A percentile compares a stretch with the other conserved stretches of the same genome.
Conservation (phyloP, 116 monocot genomes). For the Trichopus zeylanicus region DNA sequence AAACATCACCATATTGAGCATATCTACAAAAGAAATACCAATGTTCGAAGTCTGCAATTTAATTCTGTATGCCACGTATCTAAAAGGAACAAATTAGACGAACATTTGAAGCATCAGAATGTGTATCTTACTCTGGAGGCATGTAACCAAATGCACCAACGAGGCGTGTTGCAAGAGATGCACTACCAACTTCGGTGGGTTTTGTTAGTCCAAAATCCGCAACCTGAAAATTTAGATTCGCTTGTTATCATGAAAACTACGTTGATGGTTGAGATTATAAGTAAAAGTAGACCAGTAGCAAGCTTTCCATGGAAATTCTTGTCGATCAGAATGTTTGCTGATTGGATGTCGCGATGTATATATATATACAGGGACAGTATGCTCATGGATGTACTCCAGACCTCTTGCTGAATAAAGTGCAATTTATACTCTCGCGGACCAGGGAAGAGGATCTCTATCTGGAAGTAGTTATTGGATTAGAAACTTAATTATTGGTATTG, state of each 20-base stretch:
- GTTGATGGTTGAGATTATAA: background rate
- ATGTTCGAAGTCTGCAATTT: no score
- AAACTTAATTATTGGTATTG: background rate
- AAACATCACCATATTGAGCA: slow-evolving; percentile 65
- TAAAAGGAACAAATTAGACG: background rate
- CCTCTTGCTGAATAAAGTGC: slow-evolving; percentile 82
- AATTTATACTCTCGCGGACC: slow-evolving; percentile 71
- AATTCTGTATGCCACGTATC: no score
- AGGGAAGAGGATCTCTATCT: slow-evolving; percentile 56
- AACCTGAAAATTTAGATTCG: slow-evolving; percentile 28
- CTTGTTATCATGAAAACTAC: background rate
- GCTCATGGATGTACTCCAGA: slow-evolving; percentile 84
- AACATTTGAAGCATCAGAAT: no score
- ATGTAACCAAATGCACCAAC: slow-evolving; percentile 93
- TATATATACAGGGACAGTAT: slow-evolving; percentile 69
- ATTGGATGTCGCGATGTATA: slow-evolving; percentile 84
- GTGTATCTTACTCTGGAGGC: slow-evolving; percentile 76
- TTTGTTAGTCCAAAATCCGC: slow-evolving; percentile 92
- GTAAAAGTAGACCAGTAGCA: background rate
- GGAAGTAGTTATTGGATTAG: background rate
- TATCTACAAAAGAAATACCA: slow-evolving; percentile 65
- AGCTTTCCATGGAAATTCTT: slow-evolving; percentile 71
- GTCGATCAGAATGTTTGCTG: slow-evolving; percentile 83
- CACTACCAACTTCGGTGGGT: slow-evolving; percentile 48
- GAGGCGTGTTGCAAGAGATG: slow-evolving; percentile 29